Conservation (phyloP, 2,329 filamentous ascomycete genomes). For the Basipetospora chlamydospora region DNA sequence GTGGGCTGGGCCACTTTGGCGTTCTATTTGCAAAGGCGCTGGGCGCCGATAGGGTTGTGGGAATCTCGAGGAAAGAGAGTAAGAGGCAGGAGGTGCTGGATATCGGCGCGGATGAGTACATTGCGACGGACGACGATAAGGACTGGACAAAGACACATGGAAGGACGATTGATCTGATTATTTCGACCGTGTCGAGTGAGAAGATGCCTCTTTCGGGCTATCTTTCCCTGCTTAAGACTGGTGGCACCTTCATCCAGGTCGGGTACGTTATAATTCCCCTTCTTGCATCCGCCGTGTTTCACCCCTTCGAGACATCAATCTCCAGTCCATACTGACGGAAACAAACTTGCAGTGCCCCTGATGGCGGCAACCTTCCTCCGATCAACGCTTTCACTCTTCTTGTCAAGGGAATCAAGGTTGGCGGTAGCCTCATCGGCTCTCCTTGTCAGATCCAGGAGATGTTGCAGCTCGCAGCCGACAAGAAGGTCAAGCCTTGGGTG, state of each 20-base stretch:
- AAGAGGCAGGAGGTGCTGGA: slow-evolving; percentile 41
- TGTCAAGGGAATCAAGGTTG: slow-evolving; percentile 35
- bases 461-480: slow-evolving; percentile 40
- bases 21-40: slow-evolving; percentile 54
- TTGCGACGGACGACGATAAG: slow-evolving; percentile 28
- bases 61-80: slow-evolving; percentile 36
- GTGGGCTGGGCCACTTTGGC: slow-evolving; percentile 55
- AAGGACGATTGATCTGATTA: slow-evolving; percentile 39
- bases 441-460: slow-evolving; percentile 44
- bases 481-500: slow-evolving; percentile 42
- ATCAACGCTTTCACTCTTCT: slow-evolving; percentile 42
- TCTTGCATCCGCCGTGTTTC: background rate
- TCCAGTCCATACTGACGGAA: background rate
- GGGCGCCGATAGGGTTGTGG: slow-evolving; percentile 45
- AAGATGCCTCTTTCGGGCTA: slow-evolving; percentile 48
- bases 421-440: slow-evolving; percentile 30
- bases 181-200: slow-evolving; percentile 37
- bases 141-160: slow-evolving; percentile 40
- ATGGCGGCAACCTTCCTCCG: slow-evolving; percentile 3
- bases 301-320: background rate
- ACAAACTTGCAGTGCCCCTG: slow-evolving; percentile 2
- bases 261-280: slow-evolving; percentile 21
- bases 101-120: slow-evolving; percentile 40
- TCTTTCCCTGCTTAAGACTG: slow-evolving; percentile 40
- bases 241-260: slow-evolving; percentile 50